Conservation (phyloP, 2,329 filamentous ascomycete species). For the Aureobasidium zeae region DNA sequence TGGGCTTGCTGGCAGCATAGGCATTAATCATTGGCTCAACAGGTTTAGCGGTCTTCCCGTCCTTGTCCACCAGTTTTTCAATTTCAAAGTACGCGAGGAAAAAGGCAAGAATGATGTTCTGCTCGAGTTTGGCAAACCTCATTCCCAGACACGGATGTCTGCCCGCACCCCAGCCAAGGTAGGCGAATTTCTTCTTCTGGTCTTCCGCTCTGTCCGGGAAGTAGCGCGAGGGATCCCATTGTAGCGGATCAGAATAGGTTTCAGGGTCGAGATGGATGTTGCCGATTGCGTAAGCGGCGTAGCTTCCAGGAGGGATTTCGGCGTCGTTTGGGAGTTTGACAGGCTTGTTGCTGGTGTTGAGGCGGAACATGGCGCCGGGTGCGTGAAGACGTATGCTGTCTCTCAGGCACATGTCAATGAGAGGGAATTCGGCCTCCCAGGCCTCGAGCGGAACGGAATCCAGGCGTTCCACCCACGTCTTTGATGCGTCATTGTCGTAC, state of each 20-base stretch:
- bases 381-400: conserved; percentile 46
- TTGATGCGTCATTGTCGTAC: conserved; percentile 32
- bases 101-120: conserved; percentile 41
- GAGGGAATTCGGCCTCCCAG: conserved; percentile 48
- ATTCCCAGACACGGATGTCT: conserved; percentile 37
- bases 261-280: conserved; percentile 42
- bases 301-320: conserved; percentile 41
- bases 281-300: conserved; percentile 38
- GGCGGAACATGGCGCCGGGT: conserved; percentile 42
- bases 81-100: conserved; percentile 44
- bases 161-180: conserved; percentile 24
- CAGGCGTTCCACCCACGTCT: conserved; percentile 33
- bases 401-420: conserved; percentile 43
- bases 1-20: conserved; percentile 35
- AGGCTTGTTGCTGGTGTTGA: conserved; percentile 40
- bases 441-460: conserved; percentile 40
- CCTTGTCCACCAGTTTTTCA: conserved; percentile 33
- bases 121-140: conserved; percentile 46
- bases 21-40: conserved; percentile 30
- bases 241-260: conserved; percentile 41
- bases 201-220: conserved; percentile 41
- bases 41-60: conserved; percentile 27
- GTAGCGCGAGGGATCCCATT: conserved; percentile 45
- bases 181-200: conserved; percentile 30
- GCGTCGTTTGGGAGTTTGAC: conserved; percentile 34